Conservation (phyloP, 2,329 filamentous ascomycete genomes). For the Escovopsis sp. region DNA sequence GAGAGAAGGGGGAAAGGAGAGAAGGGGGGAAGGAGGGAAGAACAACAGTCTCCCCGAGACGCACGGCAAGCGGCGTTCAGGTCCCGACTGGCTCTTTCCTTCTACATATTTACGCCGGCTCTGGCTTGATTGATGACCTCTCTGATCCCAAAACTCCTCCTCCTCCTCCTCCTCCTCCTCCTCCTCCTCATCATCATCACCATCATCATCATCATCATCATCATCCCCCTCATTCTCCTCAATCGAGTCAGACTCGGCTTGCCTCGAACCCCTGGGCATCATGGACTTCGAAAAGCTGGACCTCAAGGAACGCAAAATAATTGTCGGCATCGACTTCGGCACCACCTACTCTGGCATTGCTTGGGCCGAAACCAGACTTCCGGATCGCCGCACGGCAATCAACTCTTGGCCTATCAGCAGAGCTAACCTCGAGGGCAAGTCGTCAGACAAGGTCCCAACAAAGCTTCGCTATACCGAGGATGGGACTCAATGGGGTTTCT, state of each 20-base stretch:
- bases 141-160: slow-evolving; percentile 23
- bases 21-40: background rate
- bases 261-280: slow-evolving; percentile 27
- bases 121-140: too few relatives aligned
- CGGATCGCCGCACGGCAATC: slow-evolving; percentile 22
- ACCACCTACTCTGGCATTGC: slow-evolving; percentile 38
- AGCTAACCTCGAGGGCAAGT: slow-evolving; percentile 19
- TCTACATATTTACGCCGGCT: too few relatives aligned
- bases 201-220: slow-evolving; percentile 11
- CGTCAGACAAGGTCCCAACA: slow-evolving; percentile 31
- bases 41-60: slow-evolving; percentile 21
- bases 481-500: slow-evolving; percentile 30
- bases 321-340: slow-evolving; percentile 38
- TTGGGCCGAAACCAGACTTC: slow-evolving; percentile 28
- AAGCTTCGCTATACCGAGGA: slow-evolving; percentile 24
- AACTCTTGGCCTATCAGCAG: slow-evolving; percentile 28
- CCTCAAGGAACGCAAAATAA: slow-evolving; percentile 24
- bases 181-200: slow-evolving; percentile 24
- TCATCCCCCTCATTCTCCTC: slow-evolving; percentile 22
- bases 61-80: too few relatives aligned
- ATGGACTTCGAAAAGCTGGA: slow-evolving; percentile 24
- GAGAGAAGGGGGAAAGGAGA: background rate
- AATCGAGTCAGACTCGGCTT: too few relatives aligned
- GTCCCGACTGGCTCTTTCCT: too few relatives aligned
- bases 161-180: slow-evolving; percentile 26